phyloP scores from a whole-genome alignment of 164 flowering plant genomes.

The Hamamelis virginiana region DNA sequence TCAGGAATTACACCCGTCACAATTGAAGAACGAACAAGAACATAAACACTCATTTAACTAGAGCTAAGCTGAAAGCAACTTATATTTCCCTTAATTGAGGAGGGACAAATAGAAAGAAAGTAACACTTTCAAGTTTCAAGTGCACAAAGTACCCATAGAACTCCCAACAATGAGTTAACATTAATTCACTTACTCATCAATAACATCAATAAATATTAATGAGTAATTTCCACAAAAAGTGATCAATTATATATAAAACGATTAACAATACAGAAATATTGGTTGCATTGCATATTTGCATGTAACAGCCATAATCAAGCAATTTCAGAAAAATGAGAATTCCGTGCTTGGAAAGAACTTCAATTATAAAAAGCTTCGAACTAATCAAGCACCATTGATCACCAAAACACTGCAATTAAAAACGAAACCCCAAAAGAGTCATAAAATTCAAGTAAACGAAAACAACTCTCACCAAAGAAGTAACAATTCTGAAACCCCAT shows the following conservation, averaged over 20 bases:
- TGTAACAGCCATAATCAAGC: too few relatives aligned
- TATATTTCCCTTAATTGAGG: neutral
- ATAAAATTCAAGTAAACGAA: neutral
- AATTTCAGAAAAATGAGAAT: too few relatives aligned
- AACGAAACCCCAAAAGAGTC: too few relatives aligned
- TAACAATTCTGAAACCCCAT: constrained; percentile 42
- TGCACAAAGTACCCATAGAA: neutral
- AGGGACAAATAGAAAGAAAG: neutral
- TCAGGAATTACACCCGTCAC: constrained; percentile 2
- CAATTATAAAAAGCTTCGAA: too few relatives aligned
- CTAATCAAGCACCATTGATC: too few relatives aligned
- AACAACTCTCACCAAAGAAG: constrained; percentile 50
- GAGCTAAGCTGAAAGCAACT: neutral
- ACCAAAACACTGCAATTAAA: too few relatives aligned
- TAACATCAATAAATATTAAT: too few relatives aligned
- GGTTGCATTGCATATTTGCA: too few relatives aligned
- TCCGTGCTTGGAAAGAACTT: neutral
- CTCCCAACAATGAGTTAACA: neutral
- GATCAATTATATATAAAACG: neutral
- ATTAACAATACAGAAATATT: neutral
- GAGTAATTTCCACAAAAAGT: neutral
- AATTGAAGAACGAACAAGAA: neutral
- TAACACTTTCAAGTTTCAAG: neutral
- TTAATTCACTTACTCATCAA: neutral
- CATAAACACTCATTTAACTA: neutral